Evolutionary conservation across 1,284 basidiomycete genomes (phyloP), one percentile per base, ranked within the genome.

Genomic region (Macrocystidia cucumis): DNA sequence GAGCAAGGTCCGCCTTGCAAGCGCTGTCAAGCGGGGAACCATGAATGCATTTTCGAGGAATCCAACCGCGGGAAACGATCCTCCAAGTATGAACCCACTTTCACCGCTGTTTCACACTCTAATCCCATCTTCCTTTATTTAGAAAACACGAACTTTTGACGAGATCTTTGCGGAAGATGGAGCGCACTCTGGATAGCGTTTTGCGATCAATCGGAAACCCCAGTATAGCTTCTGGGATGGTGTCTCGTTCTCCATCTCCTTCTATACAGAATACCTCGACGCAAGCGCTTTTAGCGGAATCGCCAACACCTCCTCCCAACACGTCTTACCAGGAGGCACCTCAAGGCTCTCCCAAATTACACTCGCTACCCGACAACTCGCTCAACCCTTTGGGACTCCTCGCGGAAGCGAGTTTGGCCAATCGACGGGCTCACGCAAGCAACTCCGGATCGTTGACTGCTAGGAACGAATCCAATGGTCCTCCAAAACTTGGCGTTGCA

Each of bases 41-140:
- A 92, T 51, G 87, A 92, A 45, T 97, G 92, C 51, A 76, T 95
- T 29, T 97, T 97, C 46, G 91, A 96, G 59, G 91, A 95, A 55
- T 91, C 87, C 3, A 91, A 95, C 55, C 75, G 92, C 32, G 92
- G 93, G 25, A 93, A 91, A 55, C 77, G 90, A n/a, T 81, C 86
- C 30, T 79, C 82, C 45, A 90, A 92, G 84, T 89, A 56, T n/a
- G n/a, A n/a, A 45, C 76, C 51, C 8, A 23, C 17, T 35, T 37
- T 31, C 12, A 34, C 22, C 21, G 29, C 11, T 33, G 22, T 33
- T 35, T 42, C n/a, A n/a, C n/a, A n/a, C n/a, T n/a, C n/a, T n/a
- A n/a, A 21, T 22, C 31, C 38, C 16, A 37, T 27, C 21, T 34
- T 36, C 11, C 42, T 19, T 41, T 25, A 45, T 43, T 36, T 53